A percentile compares a stretch with the other conserved stretches of the same genome.
These are phyloP conservation scores for Geranium rotundifolium DNA, from an alignment of 345 rosid genomes.

Conservation along the genomic window DNA sequence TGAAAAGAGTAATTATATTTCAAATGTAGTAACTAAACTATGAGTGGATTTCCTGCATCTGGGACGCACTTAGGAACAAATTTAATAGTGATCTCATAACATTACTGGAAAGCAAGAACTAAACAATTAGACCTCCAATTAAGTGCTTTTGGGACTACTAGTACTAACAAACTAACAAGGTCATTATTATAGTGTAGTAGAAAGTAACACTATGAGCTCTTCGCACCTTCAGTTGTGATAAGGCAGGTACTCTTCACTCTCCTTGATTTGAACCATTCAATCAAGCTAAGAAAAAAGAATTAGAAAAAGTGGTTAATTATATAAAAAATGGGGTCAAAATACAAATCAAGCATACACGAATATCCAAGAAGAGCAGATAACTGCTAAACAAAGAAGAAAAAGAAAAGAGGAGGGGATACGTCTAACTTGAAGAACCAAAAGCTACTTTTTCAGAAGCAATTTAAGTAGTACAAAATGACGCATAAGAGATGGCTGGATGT, in stretches of 20 bases:
- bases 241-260: not conserved
- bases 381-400: no score
- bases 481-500: no score
- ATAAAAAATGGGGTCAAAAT: no score
- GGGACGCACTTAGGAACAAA: no score
- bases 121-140: not conserved
- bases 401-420: no score
- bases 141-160: not conserved
- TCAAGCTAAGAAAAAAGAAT: not conserved
- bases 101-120: no score
- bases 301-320: not conserved
- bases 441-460: not conserved
- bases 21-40: no score
- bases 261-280: not conserved
- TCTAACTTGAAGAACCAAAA: not conserved
- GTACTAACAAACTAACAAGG: not conserved
- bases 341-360: no score
- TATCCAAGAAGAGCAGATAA: no score
- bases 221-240: not conserved
- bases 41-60: no score
- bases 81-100: no score
- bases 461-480: not conserved
- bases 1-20: no score
- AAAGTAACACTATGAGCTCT: not conserved
- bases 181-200: not conserved